Evolutionary conservation across 2,329 filamentous ascomycete species (phyloP), one percentile per base, ranked within the genome.

Genomic region (Colletotrichum noveboracense): DNA sequence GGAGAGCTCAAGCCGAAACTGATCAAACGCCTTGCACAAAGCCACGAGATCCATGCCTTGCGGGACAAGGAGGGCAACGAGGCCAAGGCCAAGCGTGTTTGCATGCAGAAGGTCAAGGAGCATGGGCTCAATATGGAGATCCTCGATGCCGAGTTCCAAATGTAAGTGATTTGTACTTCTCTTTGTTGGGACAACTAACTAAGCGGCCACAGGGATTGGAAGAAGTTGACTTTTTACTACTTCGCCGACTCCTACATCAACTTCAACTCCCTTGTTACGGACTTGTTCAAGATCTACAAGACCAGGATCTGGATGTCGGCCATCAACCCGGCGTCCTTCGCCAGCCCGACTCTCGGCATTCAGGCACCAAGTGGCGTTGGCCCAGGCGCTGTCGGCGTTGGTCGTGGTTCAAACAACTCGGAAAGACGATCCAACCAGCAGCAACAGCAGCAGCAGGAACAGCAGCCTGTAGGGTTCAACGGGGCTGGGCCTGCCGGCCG

Each of bases 261-360:
- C 87, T 99, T 99, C 90, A 99, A 99, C 84, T 95, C 95, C 3
- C 91, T 99, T 18, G 97, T 99, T 69, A 98, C 96, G 0, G 97
- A 99, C 83, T 89, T 99, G 14, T 99, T 98, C 91, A 98, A 98
- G 86, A 96, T 98, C 77, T 99, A 98, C 90, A 99, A 99, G 88
- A 98, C 96, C 26, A 93, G 97, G 80, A 99, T 99, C 81, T 99
- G 97, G 97, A 98, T 99, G 95, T 98, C 96, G 6, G 97, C 97
- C 6, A 98, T 99, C 84, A 99, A 99, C 83, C 97, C 97, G 9
- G 97, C 96, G 7, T 98, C 96, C 0, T 98, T 98, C 84, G 94
- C 94, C 28, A 96, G 93, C 77, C 94, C 94, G 21, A 92, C 92
- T 5, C 88, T 95, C 65, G 94, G 94, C 30, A 87, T 96, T 26